phyloP scores from a whole-genome alignment of 768 basidiomycete species.

The Daedalea quercina region DNA sequence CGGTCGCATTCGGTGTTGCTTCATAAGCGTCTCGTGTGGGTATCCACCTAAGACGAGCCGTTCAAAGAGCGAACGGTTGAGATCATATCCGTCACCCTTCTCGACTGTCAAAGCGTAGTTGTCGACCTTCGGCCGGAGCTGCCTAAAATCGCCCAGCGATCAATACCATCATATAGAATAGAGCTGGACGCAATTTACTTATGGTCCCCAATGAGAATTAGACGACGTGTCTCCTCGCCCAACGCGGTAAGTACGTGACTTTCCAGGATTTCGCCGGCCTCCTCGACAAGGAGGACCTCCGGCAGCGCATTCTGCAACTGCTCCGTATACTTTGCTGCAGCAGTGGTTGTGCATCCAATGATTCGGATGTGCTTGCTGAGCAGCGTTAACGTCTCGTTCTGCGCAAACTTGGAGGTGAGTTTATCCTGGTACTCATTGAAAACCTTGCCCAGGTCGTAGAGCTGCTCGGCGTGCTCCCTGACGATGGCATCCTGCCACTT shows the following conservation, averaged over 20 bases:
- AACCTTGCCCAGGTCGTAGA: constrained; percentile 24
- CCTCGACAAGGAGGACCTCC: constrained; percentile 57
- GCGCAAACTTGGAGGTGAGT: constrained; percentile 30
- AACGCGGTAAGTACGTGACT: constrained; percentile 59
- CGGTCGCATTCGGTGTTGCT: constrained; percentile 72
- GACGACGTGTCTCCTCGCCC: constrained; percentile 35
- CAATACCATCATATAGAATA: neutral
- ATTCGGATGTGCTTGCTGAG: constrained; percentile 42
- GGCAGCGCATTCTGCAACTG: constrained; percentile 40
- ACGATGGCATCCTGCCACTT: constrained; percentile 33
- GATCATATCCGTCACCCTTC: constrained; percentile 58
- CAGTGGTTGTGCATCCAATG: constrained; percentile 66
- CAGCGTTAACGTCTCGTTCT: constrained; percentile 30
- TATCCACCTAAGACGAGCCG: constrained; percentile 56
- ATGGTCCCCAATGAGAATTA: constrained; percentile 70
- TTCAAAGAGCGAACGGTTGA: constrained; percentile 65
- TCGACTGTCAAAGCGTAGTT: constrained; percentile 60
- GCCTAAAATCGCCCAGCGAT: constrained; percentile 32
- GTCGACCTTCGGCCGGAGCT: constrained; percentile 68
- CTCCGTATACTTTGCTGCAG: constrained; percentile 52
- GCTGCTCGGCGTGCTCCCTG: constrained; percentile 25
- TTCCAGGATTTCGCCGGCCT: constrained; percentile 69
- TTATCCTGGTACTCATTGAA: constrained; percentile 37
- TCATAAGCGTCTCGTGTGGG: constrained; percentile 47
- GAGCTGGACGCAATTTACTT: constrained; percentile 35